Base-by-base conservation (phyloP, 768 basidiomycete species). In the Suillus luteus region DNA sequence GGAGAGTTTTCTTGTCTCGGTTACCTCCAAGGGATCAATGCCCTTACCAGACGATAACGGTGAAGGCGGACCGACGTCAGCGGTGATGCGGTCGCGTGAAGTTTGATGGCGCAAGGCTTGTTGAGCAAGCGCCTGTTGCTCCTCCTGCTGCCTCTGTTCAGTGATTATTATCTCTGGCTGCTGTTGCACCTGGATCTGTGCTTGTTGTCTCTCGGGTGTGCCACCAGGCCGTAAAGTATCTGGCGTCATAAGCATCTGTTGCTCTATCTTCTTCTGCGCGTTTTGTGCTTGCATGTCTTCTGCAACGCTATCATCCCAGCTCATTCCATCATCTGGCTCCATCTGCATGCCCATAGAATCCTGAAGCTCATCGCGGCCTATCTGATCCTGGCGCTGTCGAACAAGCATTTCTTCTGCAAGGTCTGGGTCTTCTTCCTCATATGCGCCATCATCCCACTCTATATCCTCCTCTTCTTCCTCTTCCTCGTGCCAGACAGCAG, bases 291-390 rank as follows among this genome's bases (percentile, higher is more conserved):
- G 83, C 66, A 82, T 81, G 51, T 82, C 80, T 60, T 84, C 85
- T 2, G 85, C 87, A 12, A 81, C 83, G 43, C 80, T 76, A 61
- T 93, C 91, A 55, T 95, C 93, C 95, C 95, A 96, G 64, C 85
- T 83, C 86, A 96, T 92, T 2, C 88, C 90, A 69, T 95, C 94
- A 65, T 94, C 93, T 0, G 84, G 85, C 60, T 91, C 90, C 81
- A 89, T 85, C 5, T 72, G 72, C 61, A 75, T 71, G n/a, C 69
- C 70, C 66, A 70, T 77, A 57, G 67, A 24, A 76, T 64, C 73
- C 73, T 60, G 63, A 61, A 65, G 74, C 64, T 75, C 70, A 67
- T 72, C 59, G 43, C 61, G 69, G 59, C 70, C 69, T 41, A 73
- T 48, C 62, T 75, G 76, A 52, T 79, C 78, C 57, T 81, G 79